Base-by-base conservation (phyloP, 2,329 filamentous ascomycete species). In the Lasiodiplodia hormozganensis region DNA sequence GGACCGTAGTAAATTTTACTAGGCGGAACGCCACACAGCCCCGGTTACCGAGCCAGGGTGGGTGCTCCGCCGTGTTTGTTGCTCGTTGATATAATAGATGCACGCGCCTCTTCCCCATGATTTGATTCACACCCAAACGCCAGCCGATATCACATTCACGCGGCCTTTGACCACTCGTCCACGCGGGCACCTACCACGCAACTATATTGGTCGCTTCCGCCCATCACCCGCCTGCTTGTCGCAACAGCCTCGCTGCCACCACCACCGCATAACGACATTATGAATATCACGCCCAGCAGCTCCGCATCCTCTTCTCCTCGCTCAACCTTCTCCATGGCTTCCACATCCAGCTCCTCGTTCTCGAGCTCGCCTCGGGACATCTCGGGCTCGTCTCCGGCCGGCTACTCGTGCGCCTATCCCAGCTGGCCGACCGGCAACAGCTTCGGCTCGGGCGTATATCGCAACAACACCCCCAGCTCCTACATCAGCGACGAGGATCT, bases 401-500 rank as follows among this genome's bases (percentile, higher is more conserved):
- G 75, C 68, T 78, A 76, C 2, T 73, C 78, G 6, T 81, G 79
- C 73, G 79, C 79, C 56, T 81, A 77, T 69, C 79, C 79, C 54
- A 79, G 77, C 65, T 81, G 79, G 79, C 79, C 79, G 11, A 76
- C 75, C 1, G 77, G 78, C 25, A 74, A 75, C 40, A 77, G 76
- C 21, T 78, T 81, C 12, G 75, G 69, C 34, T 60, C 68, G 2
- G 67, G 62, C 34, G 18, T 23, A 5, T 66, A 75, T 65, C 76
- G 77, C 70, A 75, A 75, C 72, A 77, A 73, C 72, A 71, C 76
- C 4, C 78, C 79, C 25, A 78, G 76, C 68, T 79, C 79, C 69
- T 81, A 78, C 75, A 80, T 81, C 73, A 79, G 76, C 68, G 79
- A 81, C 72, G 78, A 73, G 58, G 79, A 81, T 69, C 77, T 81